Base-by-base conservation (phyloP, 768 basidiomycete genomes). In the Suillus decipiens region DNA sequence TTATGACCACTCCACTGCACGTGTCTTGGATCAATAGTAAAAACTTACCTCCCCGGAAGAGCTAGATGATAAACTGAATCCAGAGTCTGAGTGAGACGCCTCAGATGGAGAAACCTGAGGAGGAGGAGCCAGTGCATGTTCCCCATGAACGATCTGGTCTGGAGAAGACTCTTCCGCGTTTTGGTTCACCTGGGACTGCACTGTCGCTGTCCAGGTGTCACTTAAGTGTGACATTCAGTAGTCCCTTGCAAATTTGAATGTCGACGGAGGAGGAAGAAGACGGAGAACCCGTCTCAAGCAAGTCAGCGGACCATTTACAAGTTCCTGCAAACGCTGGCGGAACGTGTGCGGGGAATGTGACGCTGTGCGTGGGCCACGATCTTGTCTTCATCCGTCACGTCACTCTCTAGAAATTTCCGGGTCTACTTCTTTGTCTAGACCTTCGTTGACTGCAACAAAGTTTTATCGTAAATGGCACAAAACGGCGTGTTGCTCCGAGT, bases 41-140 rank as follows among this genome's bases (percentile, higher is more conserved):
- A 54, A 59, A 70, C 73, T 59, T 66, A 75, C 74, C 75, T 74
- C 75, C 64, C 70, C 53, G 34, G 74, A 76, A 0, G 74, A 75
- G 60, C 61, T 70, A 34, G 73, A 72, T 12, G 73, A 75, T 36
- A 75, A 8, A 57, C 74, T 76, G 58, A 67, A 61, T 14, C 73
- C 73, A 5, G 75, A 76, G 28, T 75, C 73, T 0, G 74, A 74
- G 31, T 67, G 65, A 1, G 74, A 70, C 0, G 72, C 70, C 39
- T 66, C 58, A 7, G 72, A 57, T 33, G 59, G 56, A 12, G 61
- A 61, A 8, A 56, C n/a, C n/a, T 58, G 47, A 15, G 24, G 45
- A 48, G 33, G 51, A 5, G 62, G 67, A 50, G 45, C 51, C 22
- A 54, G 37, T 37, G 54, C 56, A 15, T 42, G 45, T 60, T 63